phyloP scores from a whole-genome alignment of 257 asterid species.

The Solanum tarapatanum region DNA sequence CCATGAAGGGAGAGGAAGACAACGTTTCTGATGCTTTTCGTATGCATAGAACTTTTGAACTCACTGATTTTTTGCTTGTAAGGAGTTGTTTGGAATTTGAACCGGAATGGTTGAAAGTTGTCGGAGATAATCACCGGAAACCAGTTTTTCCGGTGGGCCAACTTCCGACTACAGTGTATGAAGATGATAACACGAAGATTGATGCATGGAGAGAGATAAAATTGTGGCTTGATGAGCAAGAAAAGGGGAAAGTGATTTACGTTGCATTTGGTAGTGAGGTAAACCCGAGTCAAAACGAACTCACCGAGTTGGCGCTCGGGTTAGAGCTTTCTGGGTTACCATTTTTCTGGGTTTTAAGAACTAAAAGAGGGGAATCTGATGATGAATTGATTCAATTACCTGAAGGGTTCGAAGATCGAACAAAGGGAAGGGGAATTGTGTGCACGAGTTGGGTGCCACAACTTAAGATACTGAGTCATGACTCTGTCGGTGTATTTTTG shows the following conservation, averaged over 20 bases:
- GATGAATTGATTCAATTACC: neutral
- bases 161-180: neutral
- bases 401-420: slow-evolving; percentile 12
- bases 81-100: slow-evolving; percentile 14
- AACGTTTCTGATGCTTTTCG: slow-evolving; percentile 8
- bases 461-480: slow-evolving; percentile 12
- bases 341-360: neutral
- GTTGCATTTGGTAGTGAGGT: slow-evolving; percentile 18
- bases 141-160: slow-evolving; percentile 16
- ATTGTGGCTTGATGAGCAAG: slow-evolving; percentile 5
- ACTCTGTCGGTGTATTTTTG: slow-evolving; percentile 17
- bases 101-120: slow-evolving; percentile 11
- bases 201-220: slow-evolving; percentile 1
- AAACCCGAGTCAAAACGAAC: slow-evolving; percentile 5
- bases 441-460: slow-evolving; percentile 25
- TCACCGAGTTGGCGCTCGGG: slow-evolving; percentile 15
- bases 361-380: neutral
- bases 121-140: slow-evolving; percentile 7
- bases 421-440: slow-evolving; percentile 9
- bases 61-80: neutral
- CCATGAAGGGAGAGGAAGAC: neutral
- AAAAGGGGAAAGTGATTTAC: slow-evolving; percentile 11
- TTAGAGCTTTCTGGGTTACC: neutral
- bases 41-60: neutral
- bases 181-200: neutral